Evolutionary conservation across 2,329 filamentous ascomycete species (phyloP), one percentile per base, ranked within the genome.

Genomic region (Xylaria sp.): DNA sequence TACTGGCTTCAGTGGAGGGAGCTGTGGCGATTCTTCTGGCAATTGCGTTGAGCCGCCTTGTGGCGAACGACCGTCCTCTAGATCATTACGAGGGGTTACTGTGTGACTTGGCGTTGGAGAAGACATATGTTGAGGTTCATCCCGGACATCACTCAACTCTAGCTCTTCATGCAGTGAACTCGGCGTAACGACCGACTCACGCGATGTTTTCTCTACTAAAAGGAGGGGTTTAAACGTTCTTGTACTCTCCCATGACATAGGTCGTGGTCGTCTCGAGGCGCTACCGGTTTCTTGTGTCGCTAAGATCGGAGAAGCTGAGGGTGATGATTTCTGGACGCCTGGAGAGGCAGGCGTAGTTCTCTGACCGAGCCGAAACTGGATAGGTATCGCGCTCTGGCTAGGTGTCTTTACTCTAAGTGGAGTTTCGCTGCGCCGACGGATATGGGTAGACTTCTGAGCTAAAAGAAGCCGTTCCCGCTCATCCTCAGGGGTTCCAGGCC

Each of bases 151-250:
- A 61, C 78, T 80, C 2, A 76, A 82, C 5, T 79, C 80, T 14
- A 88, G 23, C 28, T 81, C 82, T 43, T 81, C 73, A 25, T 78
- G 76, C 7, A 67, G 62, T 33, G 61, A 63, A 35, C 65, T 69
- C 19, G 75, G 67, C 21, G 72, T 69, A 28, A 76, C 73, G 3
- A 70, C 69, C 5, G 76, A 71, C 45, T 75, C 75, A 43, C 80
- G 78, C 8, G 81, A 78, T 3, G 79, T 80, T 66, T 79, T 87
- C 75, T 96, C 91, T 6, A 96, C 86, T 21, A 97, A 87, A 76
- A 91, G 94, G 8, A 97, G 79, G 0, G 94, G 94, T 68, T 91
- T 89, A 71, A 94, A 89, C 72, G 95, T 92, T 57, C 85, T 85
- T 17, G 83, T 83, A 66, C 78, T 85, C 46, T 88, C 86, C 86